Percentiles rank a stretch among this genome's conserved stretches.
phyloP scores from a whole-genome alignment of 805 yeast genomes.

The Yarrowia hollandica region DNA sequence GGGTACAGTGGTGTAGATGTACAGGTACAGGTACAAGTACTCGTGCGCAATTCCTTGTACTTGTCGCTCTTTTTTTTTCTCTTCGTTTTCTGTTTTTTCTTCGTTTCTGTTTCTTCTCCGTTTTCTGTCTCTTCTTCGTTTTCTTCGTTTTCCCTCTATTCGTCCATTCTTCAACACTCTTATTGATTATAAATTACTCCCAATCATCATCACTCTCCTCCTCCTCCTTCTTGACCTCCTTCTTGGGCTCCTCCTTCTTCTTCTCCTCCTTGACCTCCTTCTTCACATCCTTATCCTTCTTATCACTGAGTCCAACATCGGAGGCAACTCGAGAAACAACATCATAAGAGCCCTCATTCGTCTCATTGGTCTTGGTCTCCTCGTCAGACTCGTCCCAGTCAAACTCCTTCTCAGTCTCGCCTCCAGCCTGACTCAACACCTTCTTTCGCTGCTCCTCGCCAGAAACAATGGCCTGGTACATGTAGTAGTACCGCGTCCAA shows the following conservation, averaged over 20 bases:
- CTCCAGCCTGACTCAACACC: constrained; percentile 50
- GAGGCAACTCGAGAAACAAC: constrained; percentile 10
- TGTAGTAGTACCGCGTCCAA: constrained; percentile 71
- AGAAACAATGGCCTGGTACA: constrained; percentile 53
- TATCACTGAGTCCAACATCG: neutral
- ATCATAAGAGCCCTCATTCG: constrained; percentile 9
- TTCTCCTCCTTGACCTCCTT: neutral
- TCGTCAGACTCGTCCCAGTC: constrained; percentile 31
- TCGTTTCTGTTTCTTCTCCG: too few relatives aligned
- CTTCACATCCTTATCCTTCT: neutral
- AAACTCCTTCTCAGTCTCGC: constrained; percentile 46
- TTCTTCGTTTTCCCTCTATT: too few relatives aligned
- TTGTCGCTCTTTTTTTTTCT: too few relatives aligned
- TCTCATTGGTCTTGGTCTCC: constrained; percentile 1
- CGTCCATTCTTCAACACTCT: too few relatives aligned
- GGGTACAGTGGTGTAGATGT: too few relatives aligned
- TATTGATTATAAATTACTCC: constrained; percentile 26
- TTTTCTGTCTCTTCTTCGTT: too few relatives aligned
- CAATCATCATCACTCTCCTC: constrained; percentile 28
- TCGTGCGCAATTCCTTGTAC: too few relatives aligned
- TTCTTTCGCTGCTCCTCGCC: constrained; percentile 68
- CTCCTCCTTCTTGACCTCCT: neutral
- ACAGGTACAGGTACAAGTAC: too few relatives aligned
- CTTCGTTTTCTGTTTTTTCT: too few relatives aligned
- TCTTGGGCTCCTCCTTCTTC: neutral